Conservation (phyloP, 257 asterid genomes). For the Anisodus tanguticus region DNA sequence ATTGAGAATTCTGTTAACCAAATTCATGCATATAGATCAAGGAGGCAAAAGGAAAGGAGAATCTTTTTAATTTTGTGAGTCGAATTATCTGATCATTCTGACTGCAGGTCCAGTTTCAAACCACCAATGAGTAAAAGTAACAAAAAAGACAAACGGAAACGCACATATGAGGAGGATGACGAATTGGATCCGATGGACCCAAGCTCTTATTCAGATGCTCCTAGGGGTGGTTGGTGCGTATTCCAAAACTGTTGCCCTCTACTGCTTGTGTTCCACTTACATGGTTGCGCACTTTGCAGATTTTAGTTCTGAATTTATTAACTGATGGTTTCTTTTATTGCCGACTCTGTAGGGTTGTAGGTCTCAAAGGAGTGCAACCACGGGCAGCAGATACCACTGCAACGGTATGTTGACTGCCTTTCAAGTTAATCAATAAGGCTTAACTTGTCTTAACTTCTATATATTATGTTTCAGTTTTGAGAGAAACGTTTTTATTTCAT, state of each 20-base stretch:
- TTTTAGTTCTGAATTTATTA: constrained; percentile 13
- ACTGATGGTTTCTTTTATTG: constrained; percentile 28
- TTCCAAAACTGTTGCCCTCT: constrained; percentile 19
- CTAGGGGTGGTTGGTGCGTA: constrained; percentile 97
- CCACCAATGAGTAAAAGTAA: constrained; percentile 80
- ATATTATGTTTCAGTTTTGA: background rate
- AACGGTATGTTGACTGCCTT: constrained; percentile 49
- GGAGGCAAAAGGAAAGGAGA: background rate
- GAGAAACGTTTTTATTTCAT: constrained; percentile 1
- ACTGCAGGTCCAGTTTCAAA: constrained; percentile 68
- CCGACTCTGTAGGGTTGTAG: constrained; percentile 79
- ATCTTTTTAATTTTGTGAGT: background rate
- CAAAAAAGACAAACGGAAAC: constrained; percentile 77
- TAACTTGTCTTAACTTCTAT: background rate
- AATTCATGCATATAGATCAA: constrained; percentile 4
- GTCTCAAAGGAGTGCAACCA: constrained; percentile 98
- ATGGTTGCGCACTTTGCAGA: background rate
- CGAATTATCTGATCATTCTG: constrained; percentile 19
- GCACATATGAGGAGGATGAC: constrained; percentile 72
- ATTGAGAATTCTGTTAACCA: background rate
- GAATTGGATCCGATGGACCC: constrained; percentile 99
- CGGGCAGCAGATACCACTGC: constrained; percentile 99
- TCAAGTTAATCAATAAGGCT: constrained; percentile 8
- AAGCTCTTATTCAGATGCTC: constrained; percentile 97
- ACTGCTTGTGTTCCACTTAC: constrained; percentile 6